These are phyloP conservation scores for Epichloe scottii DNA, from an alignment of 2,329 filamentous ascomycete species.

Conservation along the genomic window DNA sequence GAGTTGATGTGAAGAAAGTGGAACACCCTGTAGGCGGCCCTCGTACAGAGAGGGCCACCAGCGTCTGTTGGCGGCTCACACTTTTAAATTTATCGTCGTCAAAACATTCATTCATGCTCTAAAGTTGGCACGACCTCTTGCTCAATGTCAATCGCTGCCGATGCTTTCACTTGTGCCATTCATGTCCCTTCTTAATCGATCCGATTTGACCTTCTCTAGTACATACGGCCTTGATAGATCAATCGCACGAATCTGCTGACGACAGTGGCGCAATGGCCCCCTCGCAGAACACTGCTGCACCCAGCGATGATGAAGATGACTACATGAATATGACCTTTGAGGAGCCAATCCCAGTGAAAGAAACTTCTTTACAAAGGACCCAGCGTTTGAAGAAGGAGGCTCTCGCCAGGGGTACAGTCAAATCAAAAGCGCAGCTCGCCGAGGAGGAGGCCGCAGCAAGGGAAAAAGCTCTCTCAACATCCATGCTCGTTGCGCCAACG, in stretches of 20 bases:
- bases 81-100: not conserved
- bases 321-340: constrained; percentile 95
- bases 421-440: constrained; percentile 75
- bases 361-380: constrained; percentile 43
- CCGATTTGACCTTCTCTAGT: not conserved
- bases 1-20: not conserved
- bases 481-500: constrained; percentile 46
- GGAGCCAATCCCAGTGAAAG: constrained; percentile 44
- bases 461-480: constrained; percentile 64
- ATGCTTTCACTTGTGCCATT: too few relatives aligned
- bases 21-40: not conserved
- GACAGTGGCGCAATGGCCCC: not conserved
- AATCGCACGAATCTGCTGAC: not conserved
- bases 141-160: not conserved
- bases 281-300: constrained; percentile 6
- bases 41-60: constrained; percentile 5
- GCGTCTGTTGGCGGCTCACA: too few relatives aligned
- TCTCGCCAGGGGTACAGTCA: constrained; percentile 53
- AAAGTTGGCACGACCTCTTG: not conserved
- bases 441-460: constrained; percentile 59
- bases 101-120: not conserved
- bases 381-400: constrained; percentile 47
- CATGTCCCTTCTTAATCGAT: not conserved
- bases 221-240: not conserved
- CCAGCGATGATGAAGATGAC: constrained; percentile 52